A percentile compares a stretch with the other conserved stretches of the same genome.
Conservation (phyloP, 192 early-diverging fungal genomes). For the Allomyces arbusculus region DNA sequence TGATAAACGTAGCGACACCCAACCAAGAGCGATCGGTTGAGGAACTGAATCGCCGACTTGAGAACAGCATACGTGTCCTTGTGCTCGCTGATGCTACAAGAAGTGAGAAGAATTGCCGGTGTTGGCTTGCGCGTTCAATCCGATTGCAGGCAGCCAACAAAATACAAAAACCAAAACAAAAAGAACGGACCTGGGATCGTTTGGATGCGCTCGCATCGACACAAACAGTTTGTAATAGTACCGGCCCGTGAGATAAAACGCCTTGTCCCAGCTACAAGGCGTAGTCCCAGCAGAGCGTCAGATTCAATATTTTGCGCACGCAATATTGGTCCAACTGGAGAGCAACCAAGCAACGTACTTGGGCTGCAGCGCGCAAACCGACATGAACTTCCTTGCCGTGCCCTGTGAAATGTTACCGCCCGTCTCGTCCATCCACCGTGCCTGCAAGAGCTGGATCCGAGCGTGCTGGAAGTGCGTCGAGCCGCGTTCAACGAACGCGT, state of each 20-base stretch:
- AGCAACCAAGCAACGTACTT: conserved; percentile 10
- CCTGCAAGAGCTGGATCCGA: conserved; percentile 22
- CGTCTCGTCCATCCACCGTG: conserved; percentile 34
- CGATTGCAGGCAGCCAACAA: too few relatives aligned
- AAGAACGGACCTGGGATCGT: conserved; percentile 4
- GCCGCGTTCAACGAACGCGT: conserved; percentile 5
- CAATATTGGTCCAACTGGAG: not conserved
- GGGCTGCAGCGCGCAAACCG: conserved; percentile 8
- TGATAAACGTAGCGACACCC: conserved; percentile 68
- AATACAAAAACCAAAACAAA: conserved; percentile 5
- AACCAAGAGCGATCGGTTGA: conserved; percentile 22
- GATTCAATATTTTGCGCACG: not conserved
- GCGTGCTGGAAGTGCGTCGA: conserved; percentile 7
- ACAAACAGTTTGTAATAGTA: conserved; percentile 36
- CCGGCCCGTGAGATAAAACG: conserved; percentile 31
- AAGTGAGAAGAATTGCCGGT: too few relatives aligned
- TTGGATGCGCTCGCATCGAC: conserved; percentile 4
- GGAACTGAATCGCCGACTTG: not conserved
- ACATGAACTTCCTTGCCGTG: conserved; percentile 19
- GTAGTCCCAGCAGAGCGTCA: too few relatives aligned
- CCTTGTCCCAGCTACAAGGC: conserved; percentile 39
- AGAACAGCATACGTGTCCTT: too few relatives aligned
- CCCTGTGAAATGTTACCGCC: conserved; percentile 13
- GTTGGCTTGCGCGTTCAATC: too few relatives aligned
- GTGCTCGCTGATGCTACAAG: too few relatives aligned